Conservation (phyloP, 2,329 filamentous ascomycete genomes). For the Aspergillus hiratsukae region DNA sequence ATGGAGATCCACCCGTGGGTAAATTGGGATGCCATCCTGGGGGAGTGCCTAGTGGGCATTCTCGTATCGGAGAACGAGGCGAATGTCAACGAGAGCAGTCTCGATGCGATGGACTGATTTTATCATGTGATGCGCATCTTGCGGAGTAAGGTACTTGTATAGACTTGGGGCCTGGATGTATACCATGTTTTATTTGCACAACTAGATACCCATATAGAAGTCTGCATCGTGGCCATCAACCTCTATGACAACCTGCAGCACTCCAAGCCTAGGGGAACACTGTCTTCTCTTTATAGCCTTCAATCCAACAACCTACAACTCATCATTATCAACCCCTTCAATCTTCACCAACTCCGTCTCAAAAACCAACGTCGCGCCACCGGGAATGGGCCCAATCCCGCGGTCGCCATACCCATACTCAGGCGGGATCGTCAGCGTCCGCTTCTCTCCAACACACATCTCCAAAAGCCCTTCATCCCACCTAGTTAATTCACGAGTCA, state of each 20-base stretch:
- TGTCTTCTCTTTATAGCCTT: slow-evolving; percentile 5
- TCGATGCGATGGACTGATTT: slow-evolving; percentile 59
- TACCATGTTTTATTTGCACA: background rate
- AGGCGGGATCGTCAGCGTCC: slow-evolving; percentile 84
- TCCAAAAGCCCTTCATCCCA: slow-evolving; percentile 88
- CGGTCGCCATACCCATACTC: slow-evolving; percentile 75
- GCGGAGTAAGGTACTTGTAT: background rate
- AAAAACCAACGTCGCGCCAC: slow-evolving; percentile 77
- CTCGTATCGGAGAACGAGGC: slow-evolving; percentile 53
- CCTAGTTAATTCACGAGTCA: slow-evolving; percentile 38
- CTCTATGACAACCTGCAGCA: background rate
- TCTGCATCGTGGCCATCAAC: background rate
- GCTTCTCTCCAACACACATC: slow-evolving; percentile 95
- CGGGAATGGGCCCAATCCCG: slow-evolving; percentile 76
- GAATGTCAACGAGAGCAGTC: slow-evolving; percentile 26
- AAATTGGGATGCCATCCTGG: slow-evolving; percentile 64
- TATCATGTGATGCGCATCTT: background rate
- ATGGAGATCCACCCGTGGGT: slow-evolving; percentile 64
- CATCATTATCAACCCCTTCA: slow-evolving; percentile 59
- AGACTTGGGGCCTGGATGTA: background rate
- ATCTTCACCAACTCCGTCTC: slow-evolving; percentile 88
- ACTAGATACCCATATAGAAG: background rate
- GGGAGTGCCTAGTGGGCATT: slow-evolving; percentile 58
- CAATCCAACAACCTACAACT: slow-evolving; percentile 25
- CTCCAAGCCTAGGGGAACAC: background rate